Evolutionary conservation across 148 eudicot species (phyloP).

Genomic region (Vaccinium myrtillus): DNA sequence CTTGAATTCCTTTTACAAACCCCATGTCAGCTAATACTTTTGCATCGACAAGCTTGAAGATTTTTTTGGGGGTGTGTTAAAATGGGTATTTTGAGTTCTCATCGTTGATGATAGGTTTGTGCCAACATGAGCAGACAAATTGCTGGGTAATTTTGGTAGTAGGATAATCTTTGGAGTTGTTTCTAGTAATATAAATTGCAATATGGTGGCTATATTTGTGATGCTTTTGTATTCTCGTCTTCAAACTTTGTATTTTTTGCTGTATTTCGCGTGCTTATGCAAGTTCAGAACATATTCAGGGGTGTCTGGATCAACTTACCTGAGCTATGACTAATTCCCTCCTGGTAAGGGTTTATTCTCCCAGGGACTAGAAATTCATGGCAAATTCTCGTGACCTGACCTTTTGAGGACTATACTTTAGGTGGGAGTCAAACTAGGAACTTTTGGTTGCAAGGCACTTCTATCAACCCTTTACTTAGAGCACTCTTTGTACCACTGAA

Average conservation of each 20-base stretch:
- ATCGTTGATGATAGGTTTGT: background rate
- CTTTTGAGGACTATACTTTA: background rate
- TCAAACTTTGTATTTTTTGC: background rate
- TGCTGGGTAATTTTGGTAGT: constrained; percentile 14
- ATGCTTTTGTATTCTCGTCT: background rate
- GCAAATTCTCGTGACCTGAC: no score
- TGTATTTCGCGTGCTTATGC: background rate
- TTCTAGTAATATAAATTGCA: background rate
- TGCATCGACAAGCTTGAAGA: background rate
- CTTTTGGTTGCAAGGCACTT: background rate
- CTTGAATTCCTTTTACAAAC: background rate
- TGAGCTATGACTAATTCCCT: no score
- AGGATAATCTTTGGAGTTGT: constrained; percentile 8
- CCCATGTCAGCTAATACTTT: background rate
- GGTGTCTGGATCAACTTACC: no score
- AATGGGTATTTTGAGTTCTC: background rate
- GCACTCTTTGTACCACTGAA: background rate
- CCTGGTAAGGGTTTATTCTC: no score
- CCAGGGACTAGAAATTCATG: no score
- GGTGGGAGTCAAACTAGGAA: background rate
- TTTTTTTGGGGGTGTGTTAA: background rate
- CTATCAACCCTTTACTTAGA: no score
- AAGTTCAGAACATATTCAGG: background rate
- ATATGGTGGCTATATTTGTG: background rate
- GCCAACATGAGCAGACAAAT: constrained; percentile 12